A percentile compares a stretch with the other conserved stretches of the same genome.
phyloP scores from a whole-genome alignment of 164 flowering plant genomes.

The Echeveria elegans region DNA sequence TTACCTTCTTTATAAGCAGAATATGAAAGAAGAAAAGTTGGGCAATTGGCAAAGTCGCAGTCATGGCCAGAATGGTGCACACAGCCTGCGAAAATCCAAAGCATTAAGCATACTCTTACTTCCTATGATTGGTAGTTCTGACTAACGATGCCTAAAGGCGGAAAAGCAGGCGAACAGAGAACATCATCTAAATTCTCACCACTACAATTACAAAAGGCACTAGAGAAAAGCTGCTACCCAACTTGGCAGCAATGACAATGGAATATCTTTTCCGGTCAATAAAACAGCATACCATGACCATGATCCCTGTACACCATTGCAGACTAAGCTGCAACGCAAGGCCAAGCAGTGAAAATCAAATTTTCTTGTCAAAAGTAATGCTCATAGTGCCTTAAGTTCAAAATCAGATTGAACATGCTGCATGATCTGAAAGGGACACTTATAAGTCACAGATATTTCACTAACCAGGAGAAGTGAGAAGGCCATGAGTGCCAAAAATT shows the following conservation, averaged over 20 bases:
- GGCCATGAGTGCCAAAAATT: conserved; percentile 91
- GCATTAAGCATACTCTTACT: not conserved
- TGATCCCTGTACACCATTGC: conserved; percentile 89
- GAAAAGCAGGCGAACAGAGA: not conserved
- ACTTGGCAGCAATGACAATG: conserved; percentile 63
- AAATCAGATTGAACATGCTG: not conserved
- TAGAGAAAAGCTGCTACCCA: conserved; percentile 95
- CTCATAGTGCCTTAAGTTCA: conserved; percentile 40
- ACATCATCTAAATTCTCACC: conserved; percentile 53
- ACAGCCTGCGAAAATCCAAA: conserved; percentile 40
- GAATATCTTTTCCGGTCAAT: conserved; percentile 62
- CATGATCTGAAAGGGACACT: not conserved
- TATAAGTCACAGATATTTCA: not conserved
- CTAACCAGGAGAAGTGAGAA: conserved; percentile 88
- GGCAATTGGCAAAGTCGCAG: conserved; percentile 86
- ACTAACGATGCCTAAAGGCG: not conserved
- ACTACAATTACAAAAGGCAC: conserved; percentile 85
- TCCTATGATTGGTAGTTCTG: not conserved
- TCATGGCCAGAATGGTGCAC: conserved; percentile 90
- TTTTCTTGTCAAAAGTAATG: no score
- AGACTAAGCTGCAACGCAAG: conserved; percentile 92
- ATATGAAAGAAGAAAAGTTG: conserved; percentile 98
- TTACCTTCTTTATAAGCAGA: conserved; percentile 89
- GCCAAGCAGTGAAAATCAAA: conserved; percentile 51
- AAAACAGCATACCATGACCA: conserved; percentile 78